Base-by-base conservation (phyloP, 371 early-diverging fungal species). In the Mucor piriformis region DNA sequence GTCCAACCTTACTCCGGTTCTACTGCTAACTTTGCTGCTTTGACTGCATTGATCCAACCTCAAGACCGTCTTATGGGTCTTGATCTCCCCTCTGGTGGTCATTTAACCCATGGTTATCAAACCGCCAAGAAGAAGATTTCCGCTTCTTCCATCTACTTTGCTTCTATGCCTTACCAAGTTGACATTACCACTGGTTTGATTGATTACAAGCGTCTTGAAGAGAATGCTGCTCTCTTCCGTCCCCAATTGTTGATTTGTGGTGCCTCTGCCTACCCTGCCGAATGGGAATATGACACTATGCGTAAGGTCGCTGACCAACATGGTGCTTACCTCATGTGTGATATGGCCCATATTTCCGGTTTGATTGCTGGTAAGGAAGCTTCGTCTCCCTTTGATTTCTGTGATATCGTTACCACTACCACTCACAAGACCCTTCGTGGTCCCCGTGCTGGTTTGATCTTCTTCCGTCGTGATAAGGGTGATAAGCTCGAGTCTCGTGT, bases 381-480 rank as follows among this genome's bases (percentile, higher is more conserved):
- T 50, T 85, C 85, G 44, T 87, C 87, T 66, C 98, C 99, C 54
- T 99, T 99, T 81, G 92, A 95, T 70, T 88, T 87, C 82, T 95
- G 97, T 74, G 99, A 99, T 77, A 89, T 99, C 53, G 99, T 99
- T 61, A 99, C 99, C 51, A 99, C 99, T 35, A 99, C 99, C 47
- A 99, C 99, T n/a, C 99, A 99, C 89, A 99, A 99, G 86, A 94
- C 98, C 23, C 87, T 99, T 40, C 88, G 99, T 67, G 99, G 99
- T 25, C 99, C 99, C 47, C 91, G 99, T 66, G 98, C 96, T 58
- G 98, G 95, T 62, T 84, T 99, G 76, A 98, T 99, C 81, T 99
- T 99, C 85, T 98, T 88, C 91, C 95, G 98, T 73, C 89, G 88
- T 59, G 85, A 89, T 62, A 82, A 89, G 68, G 87, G 88, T 44